Evolutionary conservation across 2,329 filamentous ascomycete genomes (phyloP).

Genomic region (Aspergillus sp.): DNA sequence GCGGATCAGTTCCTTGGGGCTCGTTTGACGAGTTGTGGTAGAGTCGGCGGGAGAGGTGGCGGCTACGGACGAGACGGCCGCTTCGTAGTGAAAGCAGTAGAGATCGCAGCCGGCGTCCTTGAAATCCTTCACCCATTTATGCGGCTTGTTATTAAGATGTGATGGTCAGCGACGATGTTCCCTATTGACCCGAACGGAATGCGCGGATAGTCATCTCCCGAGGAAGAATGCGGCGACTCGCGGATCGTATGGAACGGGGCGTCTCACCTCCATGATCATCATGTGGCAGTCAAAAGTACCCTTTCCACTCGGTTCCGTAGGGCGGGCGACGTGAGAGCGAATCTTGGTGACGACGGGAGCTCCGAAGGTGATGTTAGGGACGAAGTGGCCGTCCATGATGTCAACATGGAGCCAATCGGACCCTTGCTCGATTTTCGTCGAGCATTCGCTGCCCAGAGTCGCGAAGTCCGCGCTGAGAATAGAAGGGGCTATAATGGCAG

Average conservation of each 20-base stretch:
- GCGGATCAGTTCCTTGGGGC: conserved; percentile 77
- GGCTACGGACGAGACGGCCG: conserved; percentile 77
- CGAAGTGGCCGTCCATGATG: conserved; percentile 98
- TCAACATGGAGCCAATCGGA: conserved; percentile 95
- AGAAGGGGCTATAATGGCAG: conserved; percentile 95
- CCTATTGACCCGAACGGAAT: background rate
- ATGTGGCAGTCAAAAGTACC: conserved; percentile 99
- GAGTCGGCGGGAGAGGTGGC: conserved; percentile 73
- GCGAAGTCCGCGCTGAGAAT: conserved; percentile 97
- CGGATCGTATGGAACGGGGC: background rate
- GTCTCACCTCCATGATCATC: conserved; percentile 93
- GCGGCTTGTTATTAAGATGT: conserved; percentile 60
- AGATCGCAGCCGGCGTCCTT: conserved; percentile 90
- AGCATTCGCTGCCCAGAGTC: conserved; percentile 80
- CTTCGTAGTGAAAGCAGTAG: conserved; percentile 99
- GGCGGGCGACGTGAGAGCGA: conserved; percentile 76
- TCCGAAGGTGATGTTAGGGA: conserved; percentile 97
- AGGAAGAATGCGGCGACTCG: background rate
- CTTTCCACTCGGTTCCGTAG: conserved; percentile 66
- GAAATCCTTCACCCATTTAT: conserved; percentile 97
- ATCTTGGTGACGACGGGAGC: conserved; percentile 95
- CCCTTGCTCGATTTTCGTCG: conserved; percentile 77
- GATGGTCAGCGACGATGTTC: conserved; percentile 5
- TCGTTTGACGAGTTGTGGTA: conserved; percentile 68
- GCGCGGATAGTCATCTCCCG: background rate